Conservation (phyloP, 2,329 filamentous ascomycete genomes). For the Chrysoporthe puriensis region DNA sequence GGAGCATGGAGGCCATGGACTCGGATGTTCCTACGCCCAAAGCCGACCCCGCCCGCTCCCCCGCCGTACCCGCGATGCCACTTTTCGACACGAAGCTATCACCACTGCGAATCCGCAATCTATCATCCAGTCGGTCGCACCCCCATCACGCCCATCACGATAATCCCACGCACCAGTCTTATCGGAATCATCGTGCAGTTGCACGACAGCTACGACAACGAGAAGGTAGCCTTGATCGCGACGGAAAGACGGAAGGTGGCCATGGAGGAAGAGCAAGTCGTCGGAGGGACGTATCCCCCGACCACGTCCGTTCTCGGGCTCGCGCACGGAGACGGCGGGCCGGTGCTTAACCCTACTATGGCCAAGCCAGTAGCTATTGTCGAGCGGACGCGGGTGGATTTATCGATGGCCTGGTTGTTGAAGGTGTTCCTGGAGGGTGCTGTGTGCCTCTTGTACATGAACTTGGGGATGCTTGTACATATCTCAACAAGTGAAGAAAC, state of each 20-base stretch:
- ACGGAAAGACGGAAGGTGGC: constrained; percentile 12
- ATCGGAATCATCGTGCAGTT: constrained; percentile 16
- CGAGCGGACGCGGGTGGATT: constrained; percentile 39
- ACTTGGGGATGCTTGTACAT: constrained; percentile 10
- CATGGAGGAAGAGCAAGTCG: constrained; percentile 8
- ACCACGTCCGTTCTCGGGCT: constrained; percentile 1
- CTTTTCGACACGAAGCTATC: constrained; percentile 42
- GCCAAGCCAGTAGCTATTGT: neutral
- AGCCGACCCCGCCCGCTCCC: constrained; percentile 36
- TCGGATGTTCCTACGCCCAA: constrained; percentile 51
- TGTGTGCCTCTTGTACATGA: constrained; percentile 11
- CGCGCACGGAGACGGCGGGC: constrained; percentile 14
- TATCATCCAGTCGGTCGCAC: constrained; percentile 20
- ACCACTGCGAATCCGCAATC: constrained; percentile 30
- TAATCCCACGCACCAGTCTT: constrained; percentile 18
- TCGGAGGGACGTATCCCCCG: constrained; percentile 13
- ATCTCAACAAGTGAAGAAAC: constrained; percentile 8
- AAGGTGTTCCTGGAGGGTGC: neutral
- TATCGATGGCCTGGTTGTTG: neutral
- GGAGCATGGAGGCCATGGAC: constrained; percentile 41
- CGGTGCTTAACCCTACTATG: constrained; percentile 12
- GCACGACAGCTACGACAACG: constrained; percentile 22
- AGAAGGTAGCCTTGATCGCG: constrained; percentile 13
- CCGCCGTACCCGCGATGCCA: constrained; percentile 34
- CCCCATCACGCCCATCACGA: constrained; percentile 26